Conservation (phyloP, 331 rosid species). For the Erythrophleum ivorense region DNA sequence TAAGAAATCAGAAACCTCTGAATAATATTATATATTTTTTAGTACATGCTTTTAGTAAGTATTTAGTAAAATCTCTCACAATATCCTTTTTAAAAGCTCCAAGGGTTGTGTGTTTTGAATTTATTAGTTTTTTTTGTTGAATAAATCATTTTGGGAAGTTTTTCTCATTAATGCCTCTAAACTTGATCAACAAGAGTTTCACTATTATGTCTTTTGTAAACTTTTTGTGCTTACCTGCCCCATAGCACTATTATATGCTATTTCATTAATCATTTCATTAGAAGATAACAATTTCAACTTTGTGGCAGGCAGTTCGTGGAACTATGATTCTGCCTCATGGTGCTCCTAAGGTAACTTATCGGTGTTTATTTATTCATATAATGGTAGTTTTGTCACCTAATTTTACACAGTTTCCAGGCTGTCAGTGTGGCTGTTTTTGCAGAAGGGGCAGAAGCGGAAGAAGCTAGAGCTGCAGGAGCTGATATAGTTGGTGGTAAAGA, state of each 20-base stretch:
- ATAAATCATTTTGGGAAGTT: neutral
- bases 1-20: conserved; percentile 2
- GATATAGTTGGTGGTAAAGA: conserved; percentile 97
- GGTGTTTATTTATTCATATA: conserved; percentile 35
- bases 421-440: conserved; percentile 98
- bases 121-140: conserved; percentile 14
- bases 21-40: neutral
- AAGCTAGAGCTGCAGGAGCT: conserved; percentile 99
- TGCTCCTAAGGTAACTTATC: conserved; percentile 76
- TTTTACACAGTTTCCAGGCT: conserved; percentile 60
- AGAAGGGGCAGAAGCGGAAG: conserved; percentile 95
- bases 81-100: conserved; percentile 2
- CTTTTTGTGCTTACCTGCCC: conserved; percentile 1
- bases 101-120: neutral
- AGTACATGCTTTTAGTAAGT: conserved; percentile 14
- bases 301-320: conserved; percentile 93
- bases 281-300: conserved; percentile 48
- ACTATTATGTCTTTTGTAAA: neutral
- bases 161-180: conserved; percentile 7
- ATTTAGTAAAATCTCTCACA: conserved; percentile 14
- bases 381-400: conserved; percentile 47
- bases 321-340: conserved; percentile 92
- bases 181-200: conserved; percentile 14
- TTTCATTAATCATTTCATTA: conserved; percentile 26
- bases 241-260: neutral